Evolutionary conservation across 768 basidiomycete genomes (phyloP).

Genomic region (Boletus barrowsii): DNA sequence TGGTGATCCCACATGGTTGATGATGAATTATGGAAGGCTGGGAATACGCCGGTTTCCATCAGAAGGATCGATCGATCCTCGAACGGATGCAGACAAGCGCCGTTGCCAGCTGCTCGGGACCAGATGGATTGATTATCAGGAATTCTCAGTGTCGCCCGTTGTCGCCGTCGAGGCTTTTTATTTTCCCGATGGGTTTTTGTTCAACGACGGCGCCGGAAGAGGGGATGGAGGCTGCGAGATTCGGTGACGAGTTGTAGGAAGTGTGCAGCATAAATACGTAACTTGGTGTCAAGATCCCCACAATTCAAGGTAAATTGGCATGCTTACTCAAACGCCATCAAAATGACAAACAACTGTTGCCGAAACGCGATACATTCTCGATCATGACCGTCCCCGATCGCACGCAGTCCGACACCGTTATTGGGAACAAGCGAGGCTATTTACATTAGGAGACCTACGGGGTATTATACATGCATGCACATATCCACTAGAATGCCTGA

Average conservation of each 20-base stretch:
- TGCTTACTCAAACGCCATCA: constrained; percentile 32
- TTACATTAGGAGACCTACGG: constrained; percentile 29
- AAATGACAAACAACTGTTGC: constrained; percentile 23
- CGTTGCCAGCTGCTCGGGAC: constrained; percentile 8
- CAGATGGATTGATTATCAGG: neutral
- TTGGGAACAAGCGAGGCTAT: constrained; percentile 21
- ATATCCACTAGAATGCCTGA: constrained; percentile 36
- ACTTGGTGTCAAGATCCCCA: constrained; percentile 27
- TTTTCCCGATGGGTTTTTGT: constrained; percentile 1
- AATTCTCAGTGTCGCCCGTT: constrained; percentile 2
- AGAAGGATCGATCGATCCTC: constrained; percentile 30
- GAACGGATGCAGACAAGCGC: constrained; percentile 16
- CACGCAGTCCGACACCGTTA: neutral
- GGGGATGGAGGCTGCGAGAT: constrained; percentile 4
- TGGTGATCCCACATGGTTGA: constrained; percentile 1
- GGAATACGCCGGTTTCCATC: constrained; percentile 26
- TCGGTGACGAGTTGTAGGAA: constrained; percentile 2
- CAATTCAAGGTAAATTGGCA: constrained; percentile 27
- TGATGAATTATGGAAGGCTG: constrained; percentile 6
- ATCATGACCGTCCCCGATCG: constrained; percentile 11
- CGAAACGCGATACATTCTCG: constrained; percentile 13
- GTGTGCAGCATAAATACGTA: constrained; percentile 23
- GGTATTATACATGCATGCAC: constrained; percentile 39
- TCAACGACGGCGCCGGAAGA: constrained; percentile 11
- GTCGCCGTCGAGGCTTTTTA: neutral